Evolutionary conservation across 768 basidiomycete species (phyloP).

Genomic region (Termitomyces sp.): DNA sequence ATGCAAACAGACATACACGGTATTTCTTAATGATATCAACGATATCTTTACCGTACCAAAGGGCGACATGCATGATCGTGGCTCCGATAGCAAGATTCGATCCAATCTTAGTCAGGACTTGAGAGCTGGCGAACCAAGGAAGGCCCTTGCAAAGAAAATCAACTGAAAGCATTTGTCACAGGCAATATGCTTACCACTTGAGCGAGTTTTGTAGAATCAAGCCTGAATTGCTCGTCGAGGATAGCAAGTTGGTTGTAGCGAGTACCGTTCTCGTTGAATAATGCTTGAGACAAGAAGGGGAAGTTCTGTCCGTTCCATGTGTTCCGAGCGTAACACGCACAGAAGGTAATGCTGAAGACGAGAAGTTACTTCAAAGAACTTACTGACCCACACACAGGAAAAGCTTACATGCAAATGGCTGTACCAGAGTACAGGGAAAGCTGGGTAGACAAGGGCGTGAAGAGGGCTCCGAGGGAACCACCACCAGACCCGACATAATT

Average conservation of each 20-base stretch:
- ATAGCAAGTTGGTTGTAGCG: constrained; percentile 47
- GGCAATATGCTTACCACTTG: neutral
- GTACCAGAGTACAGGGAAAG: constrained; percentile 44
- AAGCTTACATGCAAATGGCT: constrained; percentile 42
- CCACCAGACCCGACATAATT: constrained; percentile 46
- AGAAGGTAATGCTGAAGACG: constrained; percentile 34
- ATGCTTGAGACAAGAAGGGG: constrained; percentile 49
- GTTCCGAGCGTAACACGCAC: constrained; percentile 39
- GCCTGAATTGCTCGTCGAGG: constrained; percentile 40
- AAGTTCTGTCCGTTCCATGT: constrained; percentile 54
- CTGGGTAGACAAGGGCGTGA: constrained; percentile 50
- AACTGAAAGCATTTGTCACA: neutral
- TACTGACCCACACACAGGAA: neutral
- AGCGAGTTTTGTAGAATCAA: constrained; percentile 44
- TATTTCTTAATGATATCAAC: constrained; percentile 33
- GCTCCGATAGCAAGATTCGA: constrained; percentile 35
- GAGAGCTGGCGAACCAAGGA: constrained; percentile 41
- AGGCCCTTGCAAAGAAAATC: constrained; percentile 23
- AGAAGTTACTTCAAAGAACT: neutral
- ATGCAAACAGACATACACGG: constrained; percentile 22
- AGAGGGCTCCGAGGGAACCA: constrained; percentile 37
- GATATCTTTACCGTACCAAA: constrained; percentile 52
- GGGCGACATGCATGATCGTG: constrained; percentile 42
- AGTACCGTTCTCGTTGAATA: constrained; percentile 44
- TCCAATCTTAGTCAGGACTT: constrained; percentile 35